Base-by-base conservation (phyloP, 2,329 filamentous ascomycete genomes). In the Knufia petricola region DNA sequence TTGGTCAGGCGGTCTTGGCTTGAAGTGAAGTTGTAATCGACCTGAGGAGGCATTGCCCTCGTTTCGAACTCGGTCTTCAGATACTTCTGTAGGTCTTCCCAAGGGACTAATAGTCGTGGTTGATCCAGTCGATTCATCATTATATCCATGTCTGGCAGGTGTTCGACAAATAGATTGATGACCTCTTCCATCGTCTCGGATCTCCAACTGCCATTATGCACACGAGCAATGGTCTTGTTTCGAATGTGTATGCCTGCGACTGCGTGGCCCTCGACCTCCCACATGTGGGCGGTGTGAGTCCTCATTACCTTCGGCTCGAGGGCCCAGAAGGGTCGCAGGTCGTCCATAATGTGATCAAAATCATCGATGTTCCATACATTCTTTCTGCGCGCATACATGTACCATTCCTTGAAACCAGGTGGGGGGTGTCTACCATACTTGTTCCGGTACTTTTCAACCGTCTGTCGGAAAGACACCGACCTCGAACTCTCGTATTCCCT, bases 101-200 rank as follows among this genome's bases (percentile, higher is more conserved):
- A 78, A 8, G 77, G 72, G 2, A 80, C 76, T 24, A 82, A 64
- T n/a, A 84, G 61, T 19, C 80, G 70, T 23, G 79, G 73, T 60
- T 84, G 78, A 60, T 83, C 79, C 64, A 81, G 71, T 46, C 73
- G 69, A 59, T 84, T 83, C 65, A 83, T 77, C 9, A 79, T 75
- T 67, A 83, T 81, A 59, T 83, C 79, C 60, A 84, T 75, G 52
- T 84, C 79, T 3, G 79, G 80, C 19, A 84, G 60, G 43, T 72
- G 65, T 10, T 69, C 60, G 21, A 75, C 71, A 30, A 80, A 76
- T 49, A 75, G 73, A 2, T 60, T 55, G 19, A 81, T 70, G 10
- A 79, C 64, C 2, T 63, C 59, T 20, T 60, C 60, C 44, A 71
- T 63, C 0, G 65, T 68, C 19, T 71, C 62, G 3, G 66, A 62